phyloP scores from a whole-genome alignment of 495 filamentous ascomycete genomes.

The Rostrohypoxylon terebratum region DNA sequence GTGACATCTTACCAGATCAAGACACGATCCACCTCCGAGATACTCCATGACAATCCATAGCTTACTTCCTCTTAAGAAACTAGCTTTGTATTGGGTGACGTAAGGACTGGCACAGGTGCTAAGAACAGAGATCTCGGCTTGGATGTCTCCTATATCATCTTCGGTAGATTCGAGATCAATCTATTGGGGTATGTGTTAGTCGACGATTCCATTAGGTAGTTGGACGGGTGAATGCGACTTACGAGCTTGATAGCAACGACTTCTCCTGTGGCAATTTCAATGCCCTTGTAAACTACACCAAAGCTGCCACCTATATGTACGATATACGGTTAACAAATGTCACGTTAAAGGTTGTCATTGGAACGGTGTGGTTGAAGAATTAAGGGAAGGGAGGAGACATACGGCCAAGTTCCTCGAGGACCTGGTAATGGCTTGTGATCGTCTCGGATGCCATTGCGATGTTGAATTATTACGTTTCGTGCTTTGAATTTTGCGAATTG shows the following conservation, averaged over 20 bases:
- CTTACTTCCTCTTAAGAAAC: constrained; percentile 93
- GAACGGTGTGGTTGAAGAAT: neutral
- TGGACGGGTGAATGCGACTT: constrained; percentile 46
- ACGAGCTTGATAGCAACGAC: constrained; percentile 94
- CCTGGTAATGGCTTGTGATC: constrained; percentile 86
- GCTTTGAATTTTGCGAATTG: neutral
- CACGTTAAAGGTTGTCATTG: neutral
- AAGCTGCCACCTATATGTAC: constrained; percentile 81
- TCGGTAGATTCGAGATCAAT: constrained; percentile 98
- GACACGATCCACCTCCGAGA: constrained; percentile 90
- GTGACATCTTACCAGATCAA: constrained; percentile 76
- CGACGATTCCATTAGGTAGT: constrained; percentile 14
- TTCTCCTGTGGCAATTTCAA: constrained; percentile 85
- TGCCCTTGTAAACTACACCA: constrained; percentile 95
- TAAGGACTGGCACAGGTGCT: constrained; percentile 92
- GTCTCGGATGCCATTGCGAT: constrained; percentile 66
- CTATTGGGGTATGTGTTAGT: constrained; percentile 58
- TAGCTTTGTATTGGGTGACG: constrained; percentile 96
- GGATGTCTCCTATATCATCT: constrained; percentile 97
- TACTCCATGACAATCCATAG: constrained; percentile 99
- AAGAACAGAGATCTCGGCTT: constrained; percentile 95
- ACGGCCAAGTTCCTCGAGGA: constrained; percentile 94
- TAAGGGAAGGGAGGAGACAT: constrained; percentile 53
- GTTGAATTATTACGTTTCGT: neutral
- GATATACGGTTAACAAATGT: constrained; percentile 28